phyloP scores from a whole-genome alignment of 2,329 filamentous ascomycete species.

The Emergomyces pasteurianus region DNA sequence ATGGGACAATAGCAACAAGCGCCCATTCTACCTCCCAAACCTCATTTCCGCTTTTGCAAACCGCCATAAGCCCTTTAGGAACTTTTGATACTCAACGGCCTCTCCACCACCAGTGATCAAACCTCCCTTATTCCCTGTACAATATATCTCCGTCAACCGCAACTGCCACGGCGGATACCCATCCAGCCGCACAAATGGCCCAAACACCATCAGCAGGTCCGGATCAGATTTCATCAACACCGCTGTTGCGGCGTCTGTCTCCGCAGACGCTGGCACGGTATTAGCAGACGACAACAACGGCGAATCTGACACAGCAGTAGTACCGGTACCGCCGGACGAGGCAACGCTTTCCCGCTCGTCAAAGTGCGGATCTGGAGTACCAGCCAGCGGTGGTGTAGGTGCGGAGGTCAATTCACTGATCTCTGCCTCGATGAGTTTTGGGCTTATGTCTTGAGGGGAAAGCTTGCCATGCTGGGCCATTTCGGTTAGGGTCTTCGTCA shows the following conservation, averaged over 20 bases:
- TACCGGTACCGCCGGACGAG: not conserved
- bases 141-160: conserved; percentile 85
- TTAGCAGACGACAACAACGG: conserved; percentile 19
- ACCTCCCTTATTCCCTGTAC: conserved; percentile 36
- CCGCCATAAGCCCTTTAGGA: conserved; percentile 70
- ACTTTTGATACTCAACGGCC: conserved; percentile 81
- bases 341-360: not conserved
- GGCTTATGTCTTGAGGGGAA: conserved; percentile 65
- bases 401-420: conserved; percentile 46
- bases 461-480: conserved; percentile 91
- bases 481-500: conserved; percentile 85
- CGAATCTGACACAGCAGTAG: not conserved
- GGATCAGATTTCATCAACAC: conserved; percentile 66
- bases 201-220: conserved; percentile 78
- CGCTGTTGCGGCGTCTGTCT: conserved; percentile 1
- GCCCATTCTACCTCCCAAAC: conserved; percentile 46
- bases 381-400: conserved; percentile 7
- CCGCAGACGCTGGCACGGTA: conserved; percentile 3
- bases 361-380: not conserved
- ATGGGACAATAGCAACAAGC: not conserved
- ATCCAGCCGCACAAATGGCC: conserved; percentile 67
- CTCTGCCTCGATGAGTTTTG: conserved; percentile 80
- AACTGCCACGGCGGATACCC: conserved; percentile 97
- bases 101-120: conserved; percentile 26
- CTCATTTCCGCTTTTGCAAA: conserved; percentile 84